Evolutionary conservation across 805 yeast species (phyloP), one percentile per base, ranked within the genome.

Genomic region (Metschnikowia reukaufii): DNA sequence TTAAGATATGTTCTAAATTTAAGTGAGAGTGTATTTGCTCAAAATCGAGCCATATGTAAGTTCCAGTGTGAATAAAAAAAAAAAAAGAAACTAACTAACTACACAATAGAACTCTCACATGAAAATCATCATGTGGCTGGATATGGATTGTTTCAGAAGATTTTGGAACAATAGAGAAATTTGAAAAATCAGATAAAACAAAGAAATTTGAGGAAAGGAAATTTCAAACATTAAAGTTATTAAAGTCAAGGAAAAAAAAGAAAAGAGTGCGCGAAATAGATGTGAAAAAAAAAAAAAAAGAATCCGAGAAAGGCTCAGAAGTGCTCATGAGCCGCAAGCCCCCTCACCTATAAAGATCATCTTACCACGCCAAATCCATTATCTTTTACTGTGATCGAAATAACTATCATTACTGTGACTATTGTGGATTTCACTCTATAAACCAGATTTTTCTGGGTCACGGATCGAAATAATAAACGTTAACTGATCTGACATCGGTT

Each of bases 401-500:
- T 21, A 25, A 21, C 25, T 20, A 37, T 8, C 20, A 25, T 25
- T 16, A 6, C 25, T 15, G 32, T 9, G 17, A 12, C 21, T 37
- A 20, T 16, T 16, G 16, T 37, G 40, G 40, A 16, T 10, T 25
- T 37, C 9, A 20, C 16, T 9, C 13, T 21, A 37, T 30, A 18
- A 10, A 30, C 42, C 42, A 39, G 35, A 18, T 39, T 39, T 17
- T 16, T 30, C 42, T 39, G 42, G 42, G 42, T 16, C 32, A 18
- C 42, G 42, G 35, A 18, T 17, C n/a, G 32, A 39, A 39, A 30
- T 13, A 37, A 9, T n/a, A 6, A 25, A 37, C 32, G 31, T 20
- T 25, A 10, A 9, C 5, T 37, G 20, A 25, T 21, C 16, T 19
- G 9, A 7, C 15, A 12, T n/a, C 29, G 29, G 12, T 25, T 13